Evolutionary conservation across 768 basidiomycete genomes (phyloP), one percentile per base, ranked within the genome.

Genomic region (Pleurotus djamor): DNA sequence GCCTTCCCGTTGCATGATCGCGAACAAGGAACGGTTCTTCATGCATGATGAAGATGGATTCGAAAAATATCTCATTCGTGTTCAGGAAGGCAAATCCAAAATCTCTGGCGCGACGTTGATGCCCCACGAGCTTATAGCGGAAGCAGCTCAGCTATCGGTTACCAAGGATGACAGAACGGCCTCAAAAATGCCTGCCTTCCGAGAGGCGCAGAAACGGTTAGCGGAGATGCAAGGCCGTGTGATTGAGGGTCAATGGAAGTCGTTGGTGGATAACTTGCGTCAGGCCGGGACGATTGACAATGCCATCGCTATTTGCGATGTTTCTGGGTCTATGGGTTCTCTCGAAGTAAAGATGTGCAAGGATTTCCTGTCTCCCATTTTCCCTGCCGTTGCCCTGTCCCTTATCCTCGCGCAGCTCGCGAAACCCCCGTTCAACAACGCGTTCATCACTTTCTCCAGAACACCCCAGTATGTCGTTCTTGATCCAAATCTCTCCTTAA

Each of bases 21-120:
- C 70, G 13, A 85, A 89, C 74, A 82, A 74, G 54, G 69, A 69
- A 1, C 69, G 63, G 4, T 91, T 92, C 73, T 76, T 76, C 67
- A 64, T 67, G 38, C 86, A 88, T 65, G 89, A 92, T 59, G 72
- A 73, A 0, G 72, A 76, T 3, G 76, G 89, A 5, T 90, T 91
- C 71, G 67, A 82, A 61, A 64, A 71, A 56, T 91, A 87, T 67
- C 76, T 91, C 3, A 62, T 72, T 3, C 74, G 77, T 2, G 87
- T 91, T 28, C 82, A 86, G 64, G 69, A 67, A 1, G 87, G 87
- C 1, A 77, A 77, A 66, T 75, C 69, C 63, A 74, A 65, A 28
- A 87, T 91, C 60, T 83, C 82, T 49, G 89, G 89, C 4, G 87
- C 87, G 4, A 84, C 85, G 4, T 79, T 90, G n/a, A 69, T 87